Conservation (phyloP, 75 land plant genomes). For the Cupressus sempervirens region DNA sequence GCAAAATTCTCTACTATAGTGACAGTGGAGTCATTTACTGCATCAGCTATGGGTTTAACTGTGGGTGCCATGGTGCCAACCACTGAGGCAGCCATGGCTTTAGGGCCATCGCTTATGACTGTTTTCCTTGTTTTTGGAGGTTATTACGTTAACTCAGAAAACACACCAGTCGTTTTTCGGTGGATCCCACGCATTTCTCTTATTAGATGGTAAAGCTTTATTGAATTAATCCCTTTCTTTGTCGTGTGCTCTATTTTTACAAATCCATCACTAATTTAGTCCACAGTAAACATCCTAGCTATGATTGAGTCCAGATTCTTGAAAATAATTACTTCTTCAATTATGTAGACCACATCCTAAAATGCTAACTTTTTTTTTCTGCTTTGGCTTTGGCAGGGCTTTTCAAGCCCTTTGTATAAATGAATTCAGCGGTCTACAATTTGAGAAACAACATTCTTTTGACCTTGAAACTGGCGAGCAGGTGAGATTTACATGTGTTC, state of each 20-base stretch:
- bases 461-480: constrained; percentile 91
- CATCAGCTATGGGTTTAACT: constrained; percentile 99
- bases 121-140: constrained; percentile 99
- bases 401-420: constrained; percentile 95
- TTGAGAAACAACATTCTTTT: constrained; percentile 71
- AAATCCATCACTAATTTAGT: not conserved
- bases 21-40: constrained; percentile 93
- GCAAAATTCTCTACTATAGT: constrained; percentile 78
- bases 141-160: constrained; percentile 95
- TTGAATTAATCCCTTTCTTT: not conserved
- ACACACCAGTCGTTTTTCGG: constrained; percentile 84
- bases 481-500: constrained; percentile 32
- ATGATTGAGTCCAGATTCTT: not conserved
- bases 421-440: constrained; percentile 85
- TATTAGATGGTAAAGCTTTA: constrained; percentile 74
- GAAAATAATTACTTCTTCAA: not conserved
- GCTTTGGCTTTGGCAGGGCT: constrained; percentile 57
- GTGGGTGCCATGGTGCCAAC: constrained; percentile 98
- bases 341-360: not conserved
- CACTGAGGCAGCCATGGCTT: constrained; percentile 96
- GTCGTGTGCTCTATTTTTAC: not conserved
- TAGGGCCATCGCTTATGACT: constrained; percentile 98
- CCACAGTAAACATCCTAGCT: no score
- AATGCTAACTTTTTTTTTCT: not conserved
- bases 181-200: constrained; percentile 97